Percentiles rank a stretch among this genome's conserved stretches.
phyloP scores from a whole-genome alignment of 768 basidiomycete genomes.

The Agrocybe chaxingu region DNA sequence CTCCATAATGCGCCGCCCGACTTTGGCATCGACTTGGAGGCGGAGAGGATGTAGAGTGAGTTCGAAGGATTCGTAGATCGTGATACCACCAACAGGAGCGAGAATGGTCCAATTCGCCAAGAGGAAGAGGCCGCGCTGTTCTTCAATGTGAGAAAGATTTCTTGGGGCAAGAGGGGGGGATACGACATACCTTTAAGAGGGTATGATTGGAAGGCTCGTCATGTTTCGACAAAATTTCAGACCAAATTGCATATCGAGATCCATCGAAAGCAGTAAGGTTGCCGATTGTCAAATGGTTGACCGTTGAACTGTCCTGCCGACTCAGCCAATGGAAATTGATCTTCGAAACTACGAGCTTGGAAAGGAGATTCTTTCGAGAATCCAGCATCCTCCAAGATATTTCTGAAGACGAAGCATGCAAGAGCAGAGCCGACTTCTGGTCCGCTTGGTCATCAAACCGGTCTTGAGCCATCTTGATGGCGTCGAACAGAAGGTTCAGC shows the following conservation, averaged over 20 bases:
- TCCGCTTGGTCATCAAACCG: constrained; percentile 62
- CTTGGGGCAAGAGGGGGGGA: background rate
- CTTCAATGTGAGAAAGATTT: constrained; percentile 1
- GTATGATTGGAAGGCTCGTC: constrained; percentile 69
- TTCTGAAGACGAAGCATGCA: constrained; percentile 80
- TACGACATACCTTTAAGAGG: constrained; percentile 56
- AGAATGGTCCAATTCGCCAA: constrained; percentile 77
- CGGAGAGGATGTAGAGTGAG: constrained; percentile 83
- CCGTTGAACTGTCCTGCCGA: constrained; percentile 84
- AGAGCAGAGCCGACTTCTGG: constrained; percentile 74
- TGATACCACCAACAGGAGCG: constrained; percentile 92
- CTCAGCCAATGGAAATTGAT: constrained; percentile 82
- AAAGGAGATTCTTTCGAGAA: constrained; percentile 64
- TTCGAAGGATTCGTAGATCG: constrained; percentile 81
- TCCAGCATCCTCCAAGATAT: constrained; percentile 93
- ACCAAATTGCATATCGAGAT: constrained; percentile 75
- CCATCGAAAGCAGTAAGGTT: constrained; percentile 87
- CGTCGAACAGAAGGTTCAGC: constrained; percentile 82
- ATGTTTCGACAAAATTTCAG: constrained; percentile 83
- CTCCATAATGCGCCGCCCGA: constrained; percentile 80
- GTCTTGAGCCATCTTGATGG: constrained; percentile 80
- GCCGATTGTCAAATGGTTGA: constrained; percentile 69
- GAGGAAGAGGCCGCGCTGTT: constrained; percentile 68
- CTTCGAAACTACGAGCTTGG: constrained; percentile 80
- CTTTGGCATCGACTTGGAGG: constrained; percentile 79